A percentile compares a stretch with the other conserved stretches of the same genome.
Evolutionary conservation across 805 yeast species (phyloP).

Genomic region (Hanseniaspora lachancei): DNA sequence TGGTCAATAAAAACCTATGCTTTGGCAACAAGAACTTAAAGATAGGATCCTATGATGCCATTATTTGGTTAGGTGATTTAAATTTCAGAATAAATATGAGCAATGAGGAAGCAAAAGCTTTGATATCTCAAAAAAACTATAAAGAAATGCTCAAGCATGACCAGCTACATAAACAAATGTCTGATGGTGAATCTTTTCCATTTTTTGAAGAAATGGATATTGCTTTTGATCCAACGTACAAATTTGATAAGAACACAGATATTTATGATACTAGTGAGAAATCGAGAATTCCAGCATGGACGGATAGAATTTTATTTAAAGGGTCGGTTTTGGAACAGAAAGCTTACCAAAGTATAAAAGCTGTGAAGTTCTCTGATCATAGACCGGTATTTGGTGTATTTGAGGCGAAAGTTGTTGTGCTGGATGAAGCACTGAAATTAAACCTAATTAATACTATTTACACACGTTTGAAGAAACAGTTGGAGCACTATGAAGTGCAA

Average conservation of each 20-base stretch:
- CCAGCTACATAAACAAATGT: conserved; percentile 68
- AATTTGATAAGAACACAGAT: conserved; percentile 76
- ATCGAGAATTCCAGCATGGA: conserved; percentile 93
- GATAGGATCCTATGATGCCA: conserved; percentile 65
- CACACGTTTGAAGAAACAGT: conserved; percentile 36
- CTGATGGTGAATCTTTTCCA: conserved; percentile 63
- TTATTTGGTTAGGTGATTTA: conserved; percentile 89
- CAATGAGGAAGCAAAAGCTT: conserved; percentile 53
- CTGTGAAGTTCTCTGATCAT: conserved; percentile 69
- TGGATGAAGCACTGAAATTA: conserved; percentile 45
- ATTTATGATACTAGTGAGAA: conserved; percentile 82
- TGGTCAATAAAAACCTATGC: conserved; percentile 55
- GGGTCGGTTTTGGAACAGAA: conserved; percentile 47
- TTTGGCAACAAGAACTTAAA: conserved; percentile 41
- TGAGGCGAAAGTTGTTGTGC: conserved; percentile 46
- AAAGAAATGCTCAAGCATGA: conserved; percentile 51
- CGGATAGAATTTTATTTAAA: conserved; percentile 70
- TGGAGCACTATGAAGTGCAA: conserved; percentile 29
- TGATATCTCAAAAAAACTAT: conserved; percentile 38
- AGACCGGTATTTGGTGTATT: conserved; percentile 75
- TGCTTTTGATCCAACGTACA: conserved; percentile 80
- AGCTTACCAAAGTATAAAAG: conserved; percentile 45
- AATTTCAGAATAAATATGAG: conserved; percentile 68
- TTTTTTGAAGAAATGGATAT: conserved; percentile 72
- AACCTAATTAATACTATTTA: conserved; percentile 43